These are phyloP conservation scores for Lobosporangium transversale DNA, from an alignment of 192 early-diverging fungal genomes.

Conservation along the genomic window DNA sequence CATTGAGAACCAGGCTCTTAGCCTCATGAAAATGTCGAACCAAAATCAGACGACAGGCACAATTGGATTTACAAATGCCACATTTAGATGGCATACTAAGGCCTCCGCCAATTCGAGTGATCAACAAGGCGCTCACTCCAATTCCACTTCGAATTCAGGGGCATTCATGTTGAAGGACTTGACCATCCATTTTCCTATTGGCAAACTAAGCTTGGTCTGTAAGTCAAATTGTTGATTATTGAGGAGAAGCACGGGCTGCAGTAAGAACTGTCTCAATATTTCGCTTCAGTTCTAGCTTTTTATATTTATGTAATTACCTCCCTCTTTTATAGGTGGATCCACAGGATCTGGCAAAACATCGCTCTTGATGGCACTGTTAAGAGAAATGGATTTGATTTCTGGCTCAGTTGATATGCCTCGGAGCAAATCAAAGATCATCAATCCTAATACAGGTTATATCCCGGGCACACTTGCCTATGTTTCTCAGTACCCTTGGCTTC, in stretches of 20 bases:
- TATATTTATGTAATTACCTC: slow-evolving; percentile 6
- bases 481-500: slow-evolving; percentile 74
- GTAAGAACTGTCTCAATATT: no score
- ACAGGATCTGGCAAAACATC: slow-evolving; percentile 92
- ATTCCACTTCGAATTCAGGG: slow-evolving; percentile 4
- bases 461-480: slow-evolving; percentile 79
- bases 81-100: slow-evolving; percentile 44
- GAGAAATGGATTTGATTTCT: slow-evolving; percentile 58
- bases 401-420: slow-evolving; percentile 55
- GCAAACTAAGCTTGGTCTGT: slow-evolving; percentile 62
- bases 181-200: slow-evolving; percentile 56
- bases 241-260: no score
- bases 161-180: slow-evolving; percentile 60
- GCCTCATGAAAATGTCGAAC: no score
- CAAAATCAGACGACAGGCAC: slow-evolving; percentile 5
- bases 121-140: neutral
- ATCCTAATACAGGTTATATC: slow-evolving; percentile 31
- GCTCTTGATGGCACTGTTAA: slow-evolving; percentile 81
- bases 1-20: neutral
- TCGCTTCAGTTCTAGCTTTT: no score
- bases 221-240: slow-evolving; percentile 21
- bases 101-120: neutral
- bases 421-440: slow-evolving; percentile 21
- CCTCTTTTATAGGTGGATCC: slow-evolving; percentile 67
- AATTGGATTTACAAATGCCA: slow-evolving; percentile 36